Base-by-base conservation (phyloP, 768 basidiomycete species). In the Lactarius indigo region DNA sequence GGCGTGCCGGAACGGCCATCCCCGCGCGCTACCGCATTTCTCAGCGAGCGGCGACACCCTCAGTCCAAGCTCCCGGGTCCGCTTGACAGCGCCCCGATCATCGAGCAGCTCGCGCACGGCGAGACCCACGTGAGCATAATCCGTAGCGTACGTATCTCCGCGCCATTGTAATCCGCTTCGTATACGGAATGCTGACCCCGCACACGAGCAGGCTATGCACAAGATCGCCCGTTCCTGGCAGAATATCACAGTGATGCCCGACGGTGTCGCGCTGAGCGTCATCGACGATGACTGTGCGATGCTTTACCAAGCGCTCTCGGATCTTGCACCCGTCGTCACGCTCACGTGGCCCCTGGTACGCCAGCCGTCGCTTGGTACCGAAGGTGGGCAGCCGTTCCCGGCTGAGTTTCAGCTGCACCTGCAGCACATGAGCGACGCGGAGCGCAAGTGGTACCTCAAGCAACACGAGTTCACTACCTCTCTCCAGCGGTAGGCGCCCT, bases 401-500 rank as follows among this genome's bases (percentile, higher is more conserved):
- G 30, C 6, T 1, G 66, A 67, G 57, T 26, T 52, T 2, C 61
- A 42, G 50, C 26, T 44, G 23, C 61, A 47, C 10, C 26, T 67
- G 13, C 57, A 59, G 26, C 9, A 63, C 30, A 63, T 67, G 62
- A 15, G 54, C 8, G 66, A 60, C 17, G 44, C 26, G 33, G 66
- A 56, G 7, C 23, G 52, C 9, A 68, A 68, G n/a, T 68, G 66
- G 66, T 68, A 64, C 54, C 17, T 68, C 52, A 68, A 64, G 63
- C 66, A 68, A 44, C 66, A 68, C 52, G 58, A 68, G n/a, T 67
- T 63, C 33, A 67, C 66, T 44, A 56, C 62, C 52, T 67, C 66
- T 23, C 61, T 67, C n/a, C 66, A 67, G 4, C 47, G 65, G 66
- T 67, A 5, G 18, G 57, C 55, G 17, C 55, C 2, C 8, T 47